Evolutionary conservation across 139 green algal species (phyloP), one percentile per base, ranked within the genome.

Genomic region (Chlorella sorokiniana): DNA sequence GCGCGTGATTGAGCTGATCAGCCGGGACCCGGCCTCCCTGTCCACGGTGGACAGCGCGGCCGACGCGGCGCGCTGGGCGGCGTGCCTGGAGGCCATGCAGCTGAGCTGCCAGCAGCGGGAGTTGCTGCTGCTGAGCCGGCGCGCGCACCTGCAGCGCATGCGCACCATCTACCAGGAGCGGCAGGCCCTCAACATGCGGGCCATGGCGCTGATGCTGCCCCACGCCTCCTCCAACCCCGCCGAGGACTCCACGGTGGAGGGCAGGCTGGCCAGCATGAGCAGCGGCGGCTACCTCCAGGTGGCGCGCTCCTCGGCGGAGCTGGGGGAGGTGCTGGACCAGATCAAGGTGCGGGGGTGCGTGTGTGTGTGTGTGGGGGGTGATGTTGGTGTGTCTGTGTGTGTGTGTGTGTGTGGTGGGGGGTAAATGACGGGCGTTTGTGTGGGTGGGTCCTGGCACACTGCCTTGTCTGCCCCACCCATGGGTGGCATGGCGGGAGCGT

Each of bases 121-220:
- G 67, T 33, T 81, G 37, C 51, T 88, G 65, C 69, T 89, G 51
- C 83, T 88, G 44, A 80, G 78, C 45, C 75, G 85, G 25, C 48
- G 78, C 37, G 62, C n/a, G 40, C 85, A 88, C 76, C 74, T 88
- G 40, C 71, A 84, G 45, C 82, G 83, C 73, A 84, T 88, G 85
- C 72, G 52, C 16, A 31, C 33, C 51, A 88, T 90, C 52, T 88
- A 90, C 73, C 81, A 63, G 44, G 81, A 88, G 73, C 40, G 85
- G 59, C 82, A 88, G 67, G 52, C 40, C 48, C 81, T 88, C 27
- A 88, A 88, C 35, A 63, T 87, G 75, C 38, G 87, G 59, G 85
- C 81, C n/a, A 84, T 88, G 83, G 67, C 69, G n/a, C 81, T 83
- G 62, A 84, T 84, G 81, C 71, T 88, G 67, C 82, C 82, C 8